A percentile compares a stretch with the other conserved stretches of the same genome.
Evolutionary conservation across 1,284 basidiomycete species (phyloP).

Genomic region (Boletus semigastroideus): DNA sequence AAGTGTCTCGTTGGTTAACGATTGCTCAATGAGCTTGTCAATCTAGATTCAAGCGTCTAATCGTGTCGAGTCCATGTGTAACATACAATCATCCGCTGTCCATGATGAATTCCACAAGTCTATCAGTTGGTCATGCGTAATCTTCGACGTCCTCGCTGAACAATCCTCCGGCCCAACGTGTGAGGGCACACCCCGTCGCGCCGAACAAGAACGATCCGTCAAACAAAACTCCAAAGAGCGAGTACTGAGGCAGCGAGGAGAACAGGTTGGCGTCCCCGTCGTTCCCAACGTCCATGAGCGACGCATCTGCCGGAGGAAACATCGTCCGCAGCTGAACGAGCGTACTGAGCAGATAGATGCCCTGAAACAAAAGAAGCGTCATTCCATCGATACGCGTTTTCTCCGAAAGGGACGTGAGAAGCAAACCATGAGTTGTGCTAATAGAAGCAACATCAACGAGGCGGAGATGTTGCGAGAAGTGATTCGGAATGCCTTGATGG

Average conservation of each 20-base stretch:
- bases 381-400: not conserved
- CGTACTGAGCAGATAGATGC: conserved; percentile 75
- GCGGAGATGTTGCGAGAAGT: conserved; percentile 67
- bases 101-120: not conserved
- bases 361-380: conserved; percentile 40
- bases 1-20: not conserved
- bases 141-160: conserved; percentile 21
- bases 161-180: conserved; percentile 48
- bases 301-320: conserved; percentile 51
- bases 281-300: conserved; percentile 16
- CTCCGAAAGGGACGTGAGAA: conserved; percentile 12
- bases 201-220: conserved; percentile 67
- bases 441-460: conserved; percentile 67
- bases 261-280: conserved; percentile 57
- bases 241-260: conserved; percentile 67
- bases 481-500: conserved; percentile 54
- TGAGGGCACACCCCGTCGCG: conserved; percentile 44
- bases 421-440: conserved; percentile 77
- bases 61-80: not conserved
- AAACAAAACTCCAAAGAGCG: conserved; percentile 71
- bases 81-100: conserved; percentile 6
- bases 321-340: conserved; percentile 74
- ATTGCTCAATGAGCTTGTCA: no score
- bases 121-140: conserved; percentile 4
- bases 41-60: not conserved